Evolutionary conservation across 176 grass and related monocot genomes (phyloP), one percentile per base, ranked within the genome.

Genomic region (Oryza rufipogon): DNA sequence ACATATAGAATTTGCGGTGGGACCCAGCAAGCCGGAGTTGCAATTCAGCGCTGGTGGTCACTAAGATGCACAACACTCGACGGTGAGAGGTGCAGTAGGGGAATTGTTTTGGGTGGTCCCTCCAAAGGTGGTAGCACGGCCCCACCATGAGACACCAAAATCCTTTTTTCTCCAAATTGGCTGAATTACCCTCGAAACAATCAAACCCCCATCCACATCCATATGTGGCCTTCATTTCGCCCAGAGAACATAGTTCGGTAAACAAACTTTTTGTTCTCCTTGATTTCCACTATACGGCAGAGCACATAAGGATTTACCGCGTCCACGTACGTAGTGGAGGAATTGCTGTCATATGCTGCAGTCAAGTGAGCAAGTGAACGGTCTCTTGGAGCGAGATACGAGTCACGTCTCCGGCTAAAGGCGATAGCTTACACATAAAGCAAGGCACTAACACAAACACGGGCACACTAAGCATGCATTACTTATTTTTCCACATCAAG

Each of bases 31-130:
- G 78, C 70, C 63, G 64, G 70, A 81, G 66, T 47, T 87, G 71
- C 78, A 12, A 90, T 90, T 52, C 79, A 58, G 11, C 20, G 79
- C 68, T 79, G 88, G 88, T 86, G 79, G 74, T 16, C 84, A 86
- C 88, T 49, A 28, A 36, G 51, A 41, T 17, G 26, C 64, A 81
- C 87, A 25, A 51, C 17, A n/a, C 19, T 70, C 20, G 64, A 28
- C 65, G 14, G 54, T 9, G 66, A 82, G 11, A 51, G 79, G 38
- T 36, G 68, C n/a, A 22, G 49, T 20, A 28, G 41, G 70, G 70
- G 23, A 36, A 34, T 47, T 36, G 34, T 28, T 74, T 84, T 34
- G 52, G 74, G 66, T 49, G 80, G 80, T 73, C 67, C 52, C 72
- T 64, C 39, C 16, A n/a, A n/a, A 71, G 74, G 74, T 77, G 74